Conservation (phyloP, 192 early-diverging fungal species). For the Coemansia sp. region DNA sequence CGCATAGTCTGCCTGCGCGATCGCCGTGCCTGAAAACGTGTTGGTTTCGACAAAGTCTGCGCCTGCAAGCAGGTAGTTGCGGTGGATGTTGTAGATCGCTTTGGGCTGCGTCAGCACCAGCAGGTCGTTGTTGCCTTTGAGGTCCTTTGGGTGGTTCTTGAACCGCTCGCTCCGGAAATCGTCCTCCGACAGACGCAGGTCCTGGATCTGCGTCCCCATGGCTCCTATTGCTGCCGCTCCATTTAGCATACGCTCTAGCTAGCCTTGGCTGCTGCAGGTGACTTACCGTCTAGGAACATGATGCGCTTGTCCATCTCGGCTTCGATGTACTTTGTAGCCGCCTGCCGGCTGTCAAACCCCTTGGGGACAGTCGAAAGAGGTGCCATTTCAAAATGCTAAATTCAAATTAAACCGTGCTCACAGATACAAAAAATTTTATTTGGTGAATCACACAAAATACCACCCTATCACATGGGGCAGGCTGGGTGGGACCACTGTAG, state of each 20-base stretch:
- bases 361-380: constrained; percentile 36
- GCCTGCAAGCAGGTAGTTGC: constrained; percentile 85
- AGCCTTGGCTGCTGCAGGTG: not conserved
- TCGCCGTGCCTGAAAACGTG: constrained; percentile 90
- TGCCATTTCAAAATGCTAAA: constrained; percentile 11
- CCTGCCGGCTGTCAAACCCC: constrained; percentile 46
- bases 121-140: constrained; percentile 96
- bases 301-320: constrained; percentile 77
- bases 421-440: constrained; percentile 3
- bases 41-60: constrained; percentile 95
- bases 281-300: constrained; percentile 90
- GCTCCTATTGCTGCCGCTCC: constrained; percentile 47
- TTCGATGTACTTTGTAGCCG: constrained; percentile 65
- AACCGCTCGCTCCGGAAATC: constrained; percentile 87
- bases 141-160: constrained; percentile 77
- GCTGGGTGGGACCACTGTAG: no score
- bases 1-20: constrained; percentile 90
- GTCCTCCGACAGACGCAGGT: constrained; percentile 72
- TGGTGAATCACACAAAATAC: constrained; percentile 9
- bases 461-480: no score
- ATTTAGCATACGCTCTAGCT: no score
- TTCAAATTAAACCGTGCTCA: constrained; percentile 4
- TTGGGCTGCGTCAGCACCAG: constrained; percentile 88
- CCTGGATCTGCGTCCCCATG: constrained; percentile 94
- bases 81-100: constrained; percentile 86